Conservation (phyloP, 1,284 basidiomycete species). For the Gymnopus androsaceus region DNA sequence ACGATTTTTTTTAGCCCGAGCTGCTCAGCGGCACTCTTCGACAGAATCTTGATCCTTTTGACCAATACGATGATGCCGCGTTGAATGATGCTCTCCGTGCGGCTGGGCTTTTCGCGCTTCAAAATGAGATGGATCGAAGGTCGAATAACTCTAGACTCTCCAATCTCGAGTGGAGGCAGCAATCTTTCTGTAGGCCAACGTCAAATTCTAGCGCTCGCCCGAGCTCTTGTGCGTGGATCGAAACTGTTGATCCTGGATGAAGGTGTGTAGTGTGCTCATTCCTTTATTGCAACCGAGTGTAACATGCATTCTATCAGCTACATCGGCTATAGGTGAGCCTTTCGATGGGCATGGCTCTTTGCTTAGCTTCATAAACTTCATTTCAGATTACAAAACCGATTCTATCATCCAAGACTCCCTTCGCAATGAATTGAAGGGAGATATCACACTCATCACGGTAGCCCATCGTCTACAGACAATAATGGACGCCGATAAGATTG, state of each 20-base stretch:
- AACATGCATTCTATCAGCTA: conserved; percentile 35
- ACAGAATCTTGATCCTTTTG: conserved; percentile 72
- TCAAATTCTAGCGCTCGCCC: conserved; percentile 37
- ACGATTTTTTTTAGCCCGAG: conserved; percentile 52
- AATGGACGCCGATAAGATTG: conserved; percentile 61
- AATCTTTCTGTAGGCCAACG: conserved; percentile 35
- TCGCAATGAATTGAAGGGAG: conserved; percentile 51
- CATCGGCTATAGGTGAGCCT: conserved; percentile 56
- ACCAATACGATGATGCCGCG: conserved; percentile 67
- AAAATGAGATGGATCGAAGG: conserved; percentile 51
- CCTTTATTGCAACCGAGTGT: background rate
- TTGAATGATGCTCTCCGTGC: conserved; percentile 57
- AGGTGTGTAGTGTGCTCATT: conserved; percentile 35
- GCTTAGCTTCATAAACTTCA: too few relatives aligned
- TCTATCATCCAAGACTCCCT: conserved; percentile 60
- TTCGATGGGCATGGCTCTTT: too few relatives aligned
- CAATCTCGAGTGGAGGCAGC: conserved; percentile 55
- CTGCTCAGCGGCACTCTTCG: conserved; percentile 61
- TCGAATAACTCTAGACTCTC: conserved; percentile 54
- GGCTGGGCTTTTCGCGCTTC: conserved; percentile 56
- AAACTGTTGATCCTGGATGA: conserved; percentile 65
- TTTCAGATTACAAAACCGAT: conserved; percentile 62
- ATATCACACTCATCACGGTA: conserved; percentile 64
- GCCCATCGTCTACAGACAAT: conserved; percentile 74
- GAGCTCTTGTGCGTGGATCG: conserved; percentile 46